Evolutionary conservation across 495 filamentous ascomycete genomes (phyloP), one percentile per base, ranked within the genome.

Genomic region (Parathielavia hyrcaniae): DNA sequence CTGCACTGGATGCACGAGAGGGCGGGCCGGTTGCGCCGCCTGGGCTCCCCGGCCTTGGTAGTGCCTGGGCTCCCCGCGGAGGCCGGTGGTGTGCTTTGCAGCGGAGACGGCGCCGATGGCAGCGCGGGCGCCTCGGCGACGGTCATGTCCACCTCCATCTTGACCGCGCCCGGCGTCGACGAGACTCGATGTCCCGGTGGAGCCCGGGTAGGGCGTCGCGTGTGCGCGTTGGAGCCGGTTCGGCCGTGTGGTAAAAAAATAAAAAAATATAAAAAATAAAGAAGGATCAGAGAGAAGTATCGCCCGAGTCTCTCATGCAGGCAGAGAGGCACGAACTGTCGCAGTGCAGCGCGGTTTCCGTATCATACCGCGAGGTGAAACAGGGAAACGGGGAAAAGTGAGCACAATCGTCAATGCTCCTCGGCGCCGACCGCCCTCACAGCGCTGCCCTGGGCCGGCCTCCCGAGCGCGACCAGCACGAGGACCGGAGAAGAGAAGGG

Each of bases 1-100:
- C 76, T 66, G 63, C 80, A 82, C 51, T 77, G 78, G 36, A 79
- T 67, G 61, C 78, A 82, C 2, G 79, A 78, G 26, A 75, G 67
- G 22, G 77, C 73, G 5, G 75, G 75, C 7, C 75, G 67, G 43
- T 75, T 72, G 35, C 75, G 73, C 13, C 73, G 67, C 53, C 68
- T 55, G 30, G 66, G 66, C 53, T 68, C 61, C 5, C 55, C 49
- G 19, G 46, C 45, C 34, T 59, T 62, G 32, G 45, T 23, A 39
- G 52, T 6, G 0, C 50, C 52, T 1, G 47, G 47, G 48, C 53
- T 55, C n/a, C 48, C 49, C 7, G 49, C 36, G 8, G 49, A 39
- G 9, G 53, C 39, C 45, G 57, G 38, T 53, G 35, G 58, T 41
- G 16, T 51, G 48, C n/a, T 48, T 41, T 17, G 56, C 39, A 7